Conservation (phyloP, 169 alveolate species). For the Eimeria brunetti region DNA sequence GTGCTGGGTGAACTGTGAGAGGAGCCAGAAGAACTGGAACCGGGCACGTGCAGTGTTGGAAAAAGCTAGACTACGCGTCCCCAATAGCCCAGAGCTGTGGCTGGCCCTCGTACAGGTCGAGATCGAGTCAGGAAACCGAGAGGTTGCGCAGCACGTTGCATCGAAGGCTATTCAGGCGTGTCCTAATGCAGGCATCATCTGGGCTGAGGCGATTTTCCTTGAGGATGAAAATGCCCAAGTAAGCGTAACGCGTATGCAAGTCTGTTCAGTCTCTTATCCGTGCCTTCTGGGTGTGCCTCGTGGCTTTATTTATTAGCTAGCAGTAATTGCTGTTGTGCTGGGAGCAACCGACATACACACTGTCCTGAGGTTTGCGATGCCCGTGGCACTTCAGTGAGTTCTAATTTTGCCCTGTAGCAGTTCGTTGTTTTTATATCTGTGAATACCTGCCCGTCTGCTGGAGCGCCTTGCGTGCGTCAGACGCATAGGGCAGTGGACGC, state of each 20-base stretch:
- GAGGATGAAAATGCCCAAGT: slow-evolving; percentile 91
- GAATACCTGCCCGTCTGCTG: not conserved
- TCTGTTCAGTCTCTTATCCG: not conserved
- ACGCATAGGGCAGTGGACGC: slow-evolving; percentile 95
- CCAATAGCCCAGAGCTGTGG: slow-evolving; percentile 94
- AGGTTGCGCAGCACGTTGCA: slow-evolving; percentile 93
- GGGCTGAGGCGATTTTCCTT: slow-evolving; percentile 96
- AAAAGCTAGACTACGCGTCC: slow-evolving; percentile 93
- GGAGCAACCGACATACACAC: not conserved
- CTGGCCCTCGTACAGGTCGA: slow-evolving; percentile 95
- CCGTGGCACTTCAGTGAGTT: not conserved
- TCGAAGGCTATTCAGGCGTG: slow-evolving; percentile 97
- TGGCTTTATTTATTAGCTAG: not conserved
- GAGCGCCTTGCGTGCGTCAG: slow-evolving; percentile 70
- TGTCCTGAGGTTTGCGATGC: not conserved
- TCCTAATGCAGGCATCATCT: slow-evolving; percentile 96
- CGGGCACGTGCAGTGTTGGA: slow-evolving; percentile 95
- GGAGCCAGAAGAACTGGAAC: slow-evolving; percentile 87
- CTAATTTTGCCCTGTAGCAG: not conserved
- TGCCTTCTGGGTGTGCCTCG: too few relatives aligned
- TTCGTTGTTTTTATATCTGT: not conserved
- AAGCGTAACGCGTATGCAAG: not conserved
- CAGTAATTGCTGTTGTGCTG: not conserved
- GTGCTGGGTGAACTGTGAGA: slow-evolving; percentile 91
- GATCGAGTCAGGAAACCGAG: slow-evolving; percentile 91